Percentiles rank a stretch among this genome's conserved stretches.
phyloP scores from a whole-genome alignment of 148 eudicot genomes.

The Vaccinium myrtillus region DNA sequence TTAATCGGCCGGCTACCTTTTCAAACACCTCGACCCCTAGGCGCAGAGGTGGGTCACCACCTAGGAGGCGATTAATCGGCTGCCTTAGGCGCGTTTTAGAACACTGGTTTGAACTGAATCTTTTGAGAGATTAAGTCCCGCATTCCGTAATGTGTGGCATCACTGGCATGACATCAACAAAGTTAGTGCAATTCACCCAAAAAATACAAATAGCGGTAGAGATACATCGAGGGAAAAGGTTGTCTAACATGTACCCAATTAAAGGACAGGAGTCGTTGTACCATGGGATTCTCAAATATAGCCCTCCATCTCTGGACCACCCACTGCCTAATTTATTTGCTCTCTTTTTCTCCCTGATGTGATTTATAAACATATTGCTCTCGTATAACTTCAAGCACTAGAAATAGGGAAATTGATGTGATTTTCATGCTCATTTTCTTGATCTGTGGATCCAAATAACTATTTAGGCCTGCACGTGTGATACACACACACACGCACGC shows the following conservation, averaged over 20 bases:
- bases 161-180: not conserved
- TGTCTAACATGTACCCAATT: not conserved
- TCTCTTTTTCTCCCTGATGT: not conserved
- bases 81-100: not conserved
- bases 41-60: too few relatives aligned
- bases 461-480: not conserved
- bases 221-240: not conserved
- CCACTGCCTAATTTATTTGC: not conserved
- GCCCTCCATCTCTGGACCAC: not conserved
- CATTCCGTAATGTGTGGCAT: not conserved
- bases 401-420: not conserved
- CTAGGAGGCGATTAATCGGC: too few relatives aligned
- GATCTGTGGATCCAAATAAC: not conserved
- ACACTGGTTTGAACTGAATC: not conserved
- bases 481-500: too few relatives aligned
- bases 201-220: not conserved
- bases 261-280: too few relatives aligned
- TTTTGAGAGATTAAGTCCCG: too few relatives aligned
- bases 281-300: not conserved
- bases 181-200: not conserved
- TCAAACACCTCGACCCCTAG: too few relatives aligned
- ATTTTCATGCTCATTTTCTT: not conserved
- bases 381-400: not conserved
- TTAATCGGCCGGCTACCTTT: too few relatives aligned
- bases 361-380: not conserved